Evolutionary conservation across 495 filamentous ascomycete species (phyloP), one percentile per base, ranked within the genome.

Genomic region (Xylaria cubensis): DNA sequence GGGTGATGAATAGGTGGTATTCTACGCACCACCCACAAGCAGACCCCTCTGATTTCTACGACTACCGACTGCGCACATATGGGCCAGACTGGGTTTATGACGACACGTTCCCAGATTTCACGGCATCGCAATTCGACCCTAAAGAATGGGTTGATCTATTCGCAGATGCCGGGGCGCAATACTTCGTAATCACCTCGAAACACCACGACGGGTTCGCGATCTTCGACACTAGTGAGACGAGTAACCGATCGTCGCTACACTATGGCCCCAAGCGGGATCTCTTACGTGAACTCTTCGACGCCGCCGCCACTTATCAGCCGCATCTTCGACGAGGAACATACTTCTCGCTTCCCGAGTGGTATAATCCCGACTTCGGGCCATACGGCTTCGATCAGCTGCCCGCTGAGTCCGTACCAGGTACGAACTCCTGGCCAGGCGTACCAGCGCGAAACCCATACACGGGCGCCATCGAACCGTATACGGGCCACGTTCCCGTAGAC

Each of bases 141-240:
- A 86, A 86, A 68, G 82, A 78, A 15, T 90, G 88, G 88, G 87
- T 89, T 0, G 87, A 89, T 74, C 81, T 90, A 0, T 85, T 90
- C 71, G 83, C 83, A 0, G 86, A 85, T 62, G 82, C 84, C 0
- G 88, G 87, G 0, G 87, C 87, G 17, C 81, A 84, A 50, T 90
- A 90, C 72, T 88, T 90, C 73, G 87, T 90, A 6, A 80, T 85
- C 55, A 83, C 84, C 7, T 81, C 78, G 70, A 89, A 88, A 72
- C 83, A 87, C 74, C 85, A 88, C 78, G 83, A 89, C 75, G 84
- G 87, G 41, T 85, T 85, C 78, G 83, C 87, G 0, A 73, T 90
- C 17, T 90, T 89, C 74, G 85, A 87, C 75, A 73, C 82, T n/a
- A 80, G 80, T 6, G 21, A 46, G 5, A 77, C 82, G 34, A 81